Evolutionary conservation across 495 filamentous ascomycete species (phyloP).

Genomic region (Pseudomonodictys pantanalensis): DNA sequence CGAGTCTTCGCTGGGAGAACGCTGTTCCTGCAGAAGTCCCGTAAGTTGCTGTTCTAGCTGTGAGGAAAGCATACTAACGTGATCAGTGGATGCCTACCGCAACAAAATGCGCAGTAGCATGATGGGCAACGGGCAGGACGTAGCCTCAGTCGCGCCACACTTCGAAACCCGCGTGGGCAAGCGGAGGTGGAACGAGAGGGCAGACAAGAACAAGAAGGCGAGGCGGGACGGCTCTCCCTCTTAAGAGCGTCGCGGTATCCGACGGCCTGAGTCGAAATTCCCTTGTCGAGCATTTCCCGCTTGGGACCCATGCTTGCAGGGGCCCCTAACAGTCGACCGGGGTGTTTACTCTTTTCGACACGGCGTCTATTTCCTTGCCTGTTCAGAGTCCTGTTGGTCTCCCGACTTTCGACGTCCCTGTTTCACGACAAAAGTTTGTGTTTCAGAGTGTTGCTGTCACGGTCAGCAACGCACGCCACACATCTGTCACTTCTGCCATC

Average conservation of each 20-base stretch:
- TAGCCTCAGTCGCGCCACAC: slow-evolving; percentile 68
- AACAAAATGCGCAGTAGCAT: slow-evolving; percentile 87
- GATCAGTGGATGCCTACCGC: slow-evolving; percentile 84
- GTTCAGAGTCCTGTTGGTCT: too few relatives aligned
- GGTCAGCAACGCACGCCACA: not conserved
- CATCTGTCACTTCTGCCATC: slow-evolving; percentile 1
- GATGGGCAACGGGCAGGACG: slow-evolving; percentile 68
- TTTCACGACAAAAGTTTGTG: too few relatives aligned
- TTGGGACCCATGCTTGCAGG: slow-evolving; percentile 19
- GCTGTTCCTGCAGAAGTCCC: slow-evolving; percentile 85
- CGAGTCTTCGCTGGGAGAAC: slow-evolving; percentile 78
- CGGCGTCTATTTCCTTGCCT: slow-evolving; percentile 6
- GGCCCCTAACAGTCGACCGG: slow-evolving; percentile 19
- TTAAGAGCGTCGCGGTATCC: slow-evolving; percentile 17
- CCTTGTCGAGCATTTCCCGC: slow-evolving; percentile 17
- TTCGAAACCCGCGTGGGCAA: slow-evolving; percentile 90
- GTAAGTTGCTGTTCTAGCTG: slow-evolving; percentile 57
- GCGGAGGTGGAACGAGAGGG: slow-evolving; percentile 64
- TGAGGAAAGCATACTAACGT: slow-evolving; percentile 17
- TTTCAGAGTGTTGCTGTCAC: too few relatives aligned
- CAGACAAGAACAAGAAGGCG: slow-evolving; percentile 53
- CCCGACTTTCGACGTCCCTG: not conserved
- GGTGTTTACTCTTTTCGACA: slow-evolving; percentile 17
- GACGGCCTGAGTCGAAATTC: slow-evolving; percentile 16
- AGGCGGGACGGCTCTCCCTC: slow-evolving; percentile 36